Evolutionary conservation across 1,139 yeast species (phyloP), one percentile per base, ranked within the genome.

Genomic region (Scheffersomyces stambukii): DNA sequence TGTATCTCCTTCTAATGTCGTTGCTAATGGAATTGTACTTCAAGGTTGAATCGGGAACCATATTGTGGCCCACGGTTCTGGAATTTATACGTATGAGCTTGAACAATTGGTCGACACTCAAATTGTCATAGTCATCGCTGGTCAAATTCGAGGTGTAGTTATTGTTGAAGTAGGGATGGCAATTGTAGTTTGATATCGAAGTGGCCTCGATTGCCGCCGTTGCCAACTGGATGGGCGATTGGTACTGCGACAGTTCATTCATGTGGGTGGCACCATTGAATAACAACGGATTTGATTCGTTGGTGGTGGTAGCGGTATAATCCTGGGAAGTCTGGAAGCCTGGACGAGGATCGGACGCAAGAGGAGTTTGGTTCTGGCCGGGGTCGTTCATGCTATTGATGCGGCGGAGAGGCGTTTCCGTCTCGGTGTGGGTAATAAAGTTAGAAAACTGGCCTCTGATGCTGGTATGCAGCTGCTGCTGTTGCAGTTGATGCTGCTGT

Each of bases 121-220:
- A 44, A 31, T 48, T 57, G 24, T 65, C 70, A 41, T 58, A 64
- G 37, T 65, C 72, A 27, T 64, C 71, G 37, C 55, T 53, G 21
- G 62, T 58, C 23, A 63, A 50, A 36, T 46, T 54, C 12, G 25
- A 30, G 8, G 25, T 27, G 24, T 23, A 26, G 22, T 25, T 27
- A 23, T 31, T 27, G 32, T 34, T 4, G 39, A 32, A n/a, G 36
- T 26, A 9, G 13, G 21, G 19, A 13, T 24, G 13, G 11, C 16
- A 12, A 14, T 19, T 13, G n/a, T n/a, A n/a, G 12, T 24, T 26
- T 8, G 45, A 36, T 12, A 42, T 33, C 9, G 42, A 29, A 9
- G 46, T 38, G 8, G 38, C 40, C 16, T 40, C 39, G 11, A 42
- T 40, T 15, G 43, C 46, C 6, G 43, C 44, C 13, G 46, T 39